A percentile compares a stretch with the other conserved stretches of the same genome.
phyloP scores from a whole-genome alignment of 176 grass and related monocot genomes.

The Chrysopogon serrulatus region DNA sequence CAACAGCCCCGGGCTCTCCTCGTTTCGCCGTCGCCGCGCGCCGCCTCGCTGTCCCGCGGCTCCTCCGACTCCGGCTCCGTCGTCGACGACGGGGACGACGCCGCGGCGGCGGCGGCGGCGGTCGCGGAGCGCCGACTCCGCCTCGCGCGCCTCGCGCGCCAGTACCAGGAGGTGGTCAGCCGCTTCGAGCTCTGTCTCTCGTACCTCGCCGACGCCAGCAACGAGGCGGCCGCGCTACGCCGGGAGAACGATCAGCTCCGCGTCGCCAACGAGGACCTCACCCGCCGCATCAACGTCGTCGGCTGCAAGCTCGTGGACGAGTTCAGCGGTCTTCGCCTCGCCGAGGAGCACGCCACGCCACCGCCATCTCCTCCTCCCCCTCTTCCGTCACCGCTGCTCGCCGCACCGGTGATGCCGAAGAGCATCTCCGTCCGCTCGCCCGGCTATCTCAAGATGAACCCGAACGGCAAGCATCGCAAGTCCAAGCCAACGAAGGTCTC shows the following conservation, averaged over 20 bases:
- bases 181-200: constrained; percentile 73
- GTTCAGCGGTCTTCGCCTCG: constrained; percentile 34
- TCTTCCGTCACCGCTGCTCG: neutral
- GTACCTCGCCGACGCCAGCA: constrained; percentile 61
- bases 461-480: constrained; percentile 25
- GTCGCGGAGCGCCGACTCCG: constrained; percentile 38
- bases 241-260: constrained; percentile 58
- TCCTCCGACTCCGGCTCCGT: constrained; percentile 41
- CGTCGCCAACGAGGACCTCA: constrained; percentile 47
- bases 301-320: constrained; percentile 35
- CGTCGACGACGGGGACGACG: constrained; percentile 10
- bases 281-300: constrained; percentile 24
- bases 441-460: constrained; percentile 58
- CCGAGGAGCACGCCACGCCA: neutral
- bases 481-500: constrained; percentile 29
- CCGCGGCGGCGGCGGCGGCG: neutral
- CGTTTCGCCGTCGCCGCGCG: constrained; percentile 1
- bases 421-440: constrained; percentile 83
- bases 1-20: neutral
- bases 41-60: constrained; percentile 44
- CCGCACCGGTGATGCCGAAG: constrained; percentile 44
- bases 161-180: constrained; percentile 55
- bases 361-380: neutral
- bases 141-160: constrained; percentile 64
- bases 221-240: constrained; percentile 60